Base-by-base conservation (phyloP, 2,329 filamentous ascomycete species). In the Biscogniauxia mediterranea region DNA sequence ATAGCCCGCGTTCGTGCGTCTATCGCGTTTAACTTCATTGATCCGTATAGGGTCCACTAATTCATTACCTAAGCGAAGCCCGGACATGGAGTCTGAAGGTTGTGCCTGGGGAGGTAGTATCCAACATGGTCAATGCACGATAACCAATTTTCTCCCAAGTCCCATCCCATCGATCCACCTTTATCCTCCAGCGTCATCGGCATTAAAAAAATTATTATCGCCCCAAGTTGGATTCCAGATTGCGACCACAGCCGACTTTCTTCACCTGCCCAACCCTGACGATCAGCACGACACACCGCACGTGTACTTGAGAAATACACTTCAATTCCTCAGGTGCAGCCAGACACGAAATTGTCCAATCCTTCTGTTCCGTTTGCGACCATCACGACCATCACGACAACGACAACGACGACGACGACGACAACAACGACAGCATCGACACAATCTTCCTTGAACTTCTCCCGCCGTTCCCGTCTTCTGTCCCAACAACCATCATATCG, bases 271-370 rank as follows among this genome's bases (percentile, higher is more conserved):
- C 38, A 17, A 46, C 38, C 38, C 17, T n/a, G 13, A 46, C 38
- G 38, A 46, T 46, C 38, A 17, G 38, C 2, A 46, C 6, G 2
- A 46, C 11, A 46, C 11, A 32, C 7, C 28, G 28, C 11, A 32
- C 28, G 15, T n/a, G 6, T 46, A 46, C 5, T 46, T 46, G 46
- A 5, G 54, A 46, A 49, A 57, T 57, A 56, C 59, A 64, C 57
- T 64, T 61, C 61, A 56, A 59, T 61, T 59, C 61, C 51, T 23
- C 51, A 51, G 38, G 54, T 55, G 11, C 11, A 32, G 2, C 7
- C 2, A 8, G 11, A 32, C 3, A 32, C 11, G 38, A 49, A 51
- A 19, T 25, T 50, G 8, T 50, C 50, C 42, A 15, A 17, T 21
- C 54, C 38, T 60, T 19, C 46, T 2, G 17, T n/a, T 50, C 17